These are phyloP conservation scores for Achaetomium macrosporum DNA, from an alignment of 2,329 filamentous ascomycete species.

Conservation along the genomic window DNA sequence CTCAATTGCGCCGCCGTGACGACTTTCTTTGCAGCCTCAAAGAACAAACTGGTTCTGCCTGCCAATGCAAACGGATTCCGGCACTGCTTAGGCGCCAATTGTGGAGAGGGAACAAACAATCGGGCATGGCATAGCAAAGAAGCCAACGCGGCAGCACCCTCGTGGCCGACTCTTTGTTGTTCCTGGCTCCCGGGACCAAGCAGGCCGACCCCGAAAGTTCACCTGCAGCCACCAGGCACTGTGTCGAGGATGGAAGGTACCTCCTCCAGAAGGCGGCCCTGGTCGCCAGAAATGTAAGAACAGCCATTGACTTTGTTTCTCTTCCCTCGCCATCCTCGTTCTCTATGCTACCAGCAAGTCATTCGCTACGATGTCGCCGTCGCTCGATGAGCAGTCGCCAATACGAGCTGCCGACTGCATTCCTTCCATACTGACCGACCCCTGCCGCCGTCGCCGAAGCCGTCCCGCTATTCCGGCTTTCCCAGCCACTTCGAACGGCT, in stretches of 20 bases:
- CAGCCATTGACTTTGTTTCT: not conserved
- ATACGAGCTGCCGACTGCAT: not conserved
- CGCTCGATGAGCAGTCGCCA: not conserved
- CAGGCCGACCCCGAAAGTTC: not conserved
- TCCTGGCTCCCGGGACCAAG: not conserved
- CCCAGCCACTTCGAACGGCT: not conserved
- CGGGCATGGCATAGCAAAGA: slow-evolving; percentile 2
- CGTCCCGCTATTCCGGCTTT: not conserved
- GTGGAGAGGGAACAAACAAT: not conserved
- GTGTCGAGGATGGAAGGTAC: slow-evolving; percentile 15
- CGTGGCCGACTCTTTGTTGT: slow-evolving; percentile 6
- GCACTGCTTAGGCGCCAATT: not conserved
- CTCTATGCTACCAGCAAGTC: no score
- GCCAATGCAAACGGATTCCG: not conserved
- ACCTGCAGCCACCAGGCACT: not conserved
- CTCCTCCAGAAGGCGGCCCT: slow-evolving; percentile 8
- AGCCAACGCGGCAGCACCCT: not conserved
- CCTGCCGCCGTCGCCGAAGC: not conserved
- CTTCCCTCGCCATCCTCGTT: not conserved
- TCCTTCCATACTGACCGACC: not conserved
- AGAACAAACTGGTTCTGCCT: not conserved
- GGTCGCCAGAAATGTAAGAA: slow-evolving; percentile 20
- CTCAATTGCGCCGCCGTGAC: not conserved
- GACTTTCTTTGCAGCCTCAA: not conserved
- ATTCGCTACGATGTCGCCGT: no score